These are phyloP conservation scores for Neopestalotiopsis sp. DNA, from an alignment of 2,329 filamentous ascomycete genomes.

Conservation along the genomic window DNA sequence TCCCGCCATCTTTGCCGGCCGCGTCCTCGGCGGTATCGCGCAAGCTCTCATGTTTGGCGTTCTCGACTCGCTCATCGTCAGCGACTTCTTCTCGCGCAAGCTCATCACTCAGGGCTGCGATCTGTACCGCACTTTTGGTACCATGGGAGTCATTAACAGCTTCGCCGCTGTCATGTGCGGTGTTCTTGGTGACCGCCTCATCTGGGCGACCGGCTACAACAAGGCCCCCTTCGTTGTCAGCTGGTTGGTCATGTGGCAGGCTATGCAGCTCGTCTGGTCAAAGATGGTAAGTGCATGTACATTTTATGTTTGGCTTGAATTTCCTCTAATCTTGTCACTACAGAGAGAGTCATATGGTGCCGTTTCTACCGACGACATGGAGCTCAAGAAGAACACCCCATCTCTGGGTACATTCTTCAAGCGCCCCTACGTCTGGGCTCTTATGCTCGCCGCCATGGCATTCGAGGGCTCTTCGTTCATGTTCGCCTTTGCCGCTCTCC, in stretches of 20 bases:
- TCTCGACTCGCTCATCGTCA: constrained; percentile 66
- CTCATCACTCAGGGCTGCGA: constrained; percentile 44
- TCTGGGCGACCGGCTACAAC: constrained; percentile 50
- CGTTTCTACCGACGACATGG: constrained; percentile 18
- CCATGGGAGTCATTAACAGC: constrained; percentile 58
- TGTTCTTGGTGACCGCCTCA: constrained; percentile 56
- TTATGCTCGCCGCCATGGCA: constrained; percentile 58
- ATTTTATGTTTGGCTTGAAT: background rate
- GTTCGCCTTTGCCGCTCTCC: constrained; percentile 68
- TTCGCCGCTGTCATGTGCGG: constrained; percentile 60
- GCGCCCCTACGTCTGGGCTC: constrained; percentile 54
- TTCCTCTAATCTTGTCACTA: background rate
- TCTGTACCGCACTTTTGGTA: constrained; percentile 51
- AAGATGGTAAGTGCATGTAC: constrained; percentile 48
- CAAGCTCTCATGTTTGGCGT: constrained; percentile 63
- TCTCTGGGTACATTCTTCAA: constrained; percentile 32
- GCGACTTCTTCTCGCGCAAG: constrained; percentile 53
- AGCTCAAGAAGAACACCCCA: constrained; percentile 16
- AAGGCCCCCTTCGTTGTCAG: constrained; percentile 58
- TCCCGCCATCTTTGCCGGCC: constrained; percentile 55
- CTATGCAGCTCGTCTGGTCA: constrained; percentile 50
- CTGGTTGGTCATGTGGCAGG: constrained; percentile 44
- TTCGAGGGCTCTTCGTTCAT: constrained; percentile 68
- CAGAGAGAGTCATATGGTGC: constrained; percentile 34
- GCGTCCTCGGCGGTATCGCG: constrained; percentile 59